These are phyloP conservation scores for Plasmodium gaboni DNA, from an alignment of 169 alveolate genomes.

Conservation along the genomic window DNA sequence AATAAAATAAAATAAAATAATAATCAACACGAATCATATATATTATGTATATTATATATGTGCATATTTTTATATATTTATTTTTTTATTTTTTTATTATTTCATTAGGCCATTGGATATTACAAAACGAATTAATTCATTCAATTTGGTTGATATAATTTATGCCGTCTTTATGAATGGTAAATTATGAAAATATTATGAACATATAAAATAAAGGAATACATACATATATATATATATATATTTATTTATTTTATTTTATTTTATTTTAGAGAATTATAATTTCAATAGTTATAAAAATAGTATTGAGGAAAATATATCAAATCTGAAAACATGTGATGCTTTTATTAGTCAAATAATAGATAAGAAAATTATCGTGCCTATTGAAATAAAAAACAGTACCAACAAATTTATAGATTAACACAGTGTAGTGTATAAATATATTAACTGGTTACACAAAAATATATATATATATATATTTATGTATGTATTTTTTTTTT, in stretches of 20 bases:
- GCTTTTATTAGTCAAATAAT: conserved; percentile 14
- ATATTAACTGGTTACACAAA: background rate
- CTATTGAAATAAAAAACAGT: conserved; percentile 27
- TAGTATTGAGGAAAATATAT: conserved; percentile 24
- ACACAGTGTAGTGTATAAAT: background rate
- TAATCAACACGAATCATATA: background rate
- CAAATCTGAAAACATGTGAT: conserved; percentile 24
- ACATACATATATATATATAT: background rate
- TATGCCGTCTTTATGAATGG: conserved; percentile 57
- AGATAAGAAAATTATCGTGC: conserved; percentile 38
- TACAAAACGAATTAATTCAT: conserved; percentile 32
- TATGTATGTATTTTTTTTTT: background rate
- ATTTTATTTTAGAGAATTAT: conserved; percentile 21
- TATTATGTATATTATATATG: background rate
- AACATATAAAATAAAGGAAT: background rate
- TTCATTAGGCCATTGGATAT: conserved; percentile 26
- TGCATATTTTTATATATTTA: background rate
- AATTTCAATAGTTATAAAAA: conserved; percentile 50
- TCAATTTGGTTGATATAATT: conserved; percentile 33
- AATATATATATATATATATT: background rate
- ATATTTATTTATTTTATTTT: background rate
- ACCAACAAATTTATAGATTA: background rate
- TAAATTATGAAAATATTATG: background rate
- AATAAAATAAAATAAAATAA: background rate
- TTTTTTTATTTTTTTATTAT: background rate